Evolutionary conservation across 108 stramenopile genomes (phyloP), one percentile per base, ranked within the genome.

Genomic region (Licmophora abbreviata): DNA sequence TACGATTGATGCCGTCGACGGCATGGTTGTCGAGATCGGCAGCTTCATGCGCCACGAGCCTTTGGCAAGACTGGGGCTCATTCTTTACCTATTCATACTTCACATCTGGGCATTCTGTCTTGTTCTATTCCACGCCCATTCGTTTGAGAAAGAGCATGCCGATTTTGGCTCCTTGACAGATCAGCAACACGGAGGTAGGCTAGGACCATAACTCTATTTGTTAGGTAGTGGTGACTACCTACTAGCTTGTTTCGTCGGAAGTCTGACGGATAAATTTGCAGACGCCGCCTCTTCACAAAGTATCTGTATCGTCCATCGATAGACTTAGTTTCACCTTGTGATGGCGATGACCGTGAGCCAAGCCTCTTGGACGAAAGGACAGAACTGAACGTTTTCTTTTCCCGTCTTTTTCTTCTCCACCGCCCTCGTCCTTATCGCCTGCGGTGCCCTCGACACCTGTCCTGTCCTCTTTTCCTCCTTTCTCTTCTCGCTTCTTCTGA

Each of bases 31-130:
- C 7, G 85, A 85, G 8, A 69, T 79, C 15, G 85, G 85, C 2
- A 54, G 64, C 1, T 73, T 81, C 45, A 58, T 92, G 38, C 63
- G 81, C 15, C 59, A 77, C 43, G 82, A 87, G 60, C 90, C 90
- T 2, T 60, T 88, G 37, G 81, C 81, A 7, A 66, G 90, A 38
- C 31, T 85, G 37, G 83, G 53, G 18, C 76, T 87, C 33, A 44
- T 86, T 41, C 35, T 73, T 11, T 92, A 92, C 58, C 57, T 92
- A 29, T 27, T 61, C 14, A 61, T 83, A 22, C 43, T 92, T 34
- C 90, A 92, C 63, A 22, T 81, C 15, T 92, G 85, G 85, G 76
- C 83, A 11, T 85, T 92, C 69, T 84, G 76, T 29, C 44, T 92
- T 51, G 56, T 92, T 22, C 63, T 85, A 8, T 92, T 87, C 36